Conservation (phyloP, 225 moss, liverwort and hornwort genomes). For the Pseudisothecium myosuroides region DNA sequence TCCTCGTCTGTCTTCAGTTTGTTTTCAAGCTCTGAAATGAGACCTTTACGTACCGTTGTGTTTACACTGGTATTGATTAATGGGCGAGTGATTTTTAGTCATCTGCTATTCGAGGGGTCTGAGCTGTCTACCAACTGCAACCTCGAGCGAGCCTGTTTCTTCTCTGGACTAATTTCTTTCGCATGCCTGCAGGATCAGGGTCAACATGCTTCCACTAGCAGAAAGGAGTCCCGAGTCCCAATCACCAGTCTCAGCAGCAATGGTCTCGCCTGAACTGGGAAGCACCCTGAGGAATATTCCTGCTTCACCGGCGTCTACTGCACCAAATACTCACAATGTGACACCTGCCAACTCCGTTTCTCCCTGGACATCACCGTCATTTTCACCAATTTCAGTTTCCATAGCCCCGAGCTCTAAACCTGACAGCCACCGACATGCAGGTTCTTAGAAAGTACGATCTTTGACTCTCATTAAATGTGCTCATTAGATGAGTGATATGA, state of each 20-base stretch:
- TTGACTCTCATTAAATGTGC: background rate
- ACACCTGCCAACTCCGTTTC: conserved; percentile 9
- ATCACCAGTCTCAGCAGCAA: background rate
- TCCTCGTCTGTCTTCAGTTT: background rate
- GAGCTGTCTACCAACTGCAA: background rate
- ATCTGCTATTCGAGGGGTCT: background rate
- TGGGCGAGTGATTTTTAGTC: background rate
- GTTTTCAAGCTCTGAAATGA: background rate
- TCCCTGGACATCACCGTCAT: conserved; percentile 7
- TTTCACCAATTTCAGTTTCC: conserved; percentile 10
- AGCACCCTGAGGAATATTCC: background rate
- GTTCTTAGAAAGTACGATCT: background rate
- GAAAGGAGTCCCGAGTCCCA: background rate
- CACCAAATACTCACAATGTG: conserved; percentile 9
- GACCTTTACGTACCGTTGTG: too few species aligned
- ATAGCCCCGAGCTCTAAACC: background rate
- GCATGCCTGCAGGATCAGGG: conserved; percentile 15
- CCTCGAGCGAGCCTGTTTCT: background rate
- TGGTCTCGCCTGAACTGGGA: background rate
- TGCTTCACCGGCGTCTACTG: background rate
- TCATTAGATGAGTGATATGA: background rate
- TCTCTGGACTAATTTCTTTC: background rate
- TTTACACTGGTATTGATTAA: background rate
- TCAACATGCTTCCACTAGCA: conserved; percentile 16
- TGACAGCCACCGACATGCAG: background rate